phyloP scores from a whole-genome alignment of 495 filamentous ascomycete species.

The Cercophora newfieldiana region DNA sequence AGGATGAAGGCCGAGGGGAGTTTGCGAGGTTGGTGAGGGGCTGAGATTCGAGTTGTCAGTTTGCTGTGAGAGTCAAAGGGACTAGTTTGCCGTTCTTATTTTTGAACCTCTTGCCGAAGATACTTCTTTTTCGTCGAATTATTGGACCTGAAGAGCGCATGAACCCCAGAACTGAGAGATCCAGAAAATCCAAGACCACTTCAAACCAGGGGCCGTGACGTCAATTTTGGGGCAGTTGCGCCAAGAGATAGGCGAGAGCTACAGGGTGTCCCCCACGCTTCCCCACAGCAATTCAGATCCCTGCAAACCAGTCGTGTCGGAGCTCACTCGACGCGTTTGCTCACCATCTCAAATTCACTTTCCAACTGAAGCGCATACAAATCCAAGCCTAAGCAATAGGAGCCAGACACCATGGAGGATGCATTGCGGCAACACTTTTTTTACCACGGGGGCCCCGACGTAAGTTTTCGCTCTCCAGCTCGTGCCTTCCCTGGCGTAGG shows the following conservation, averaged over 20 bases:
- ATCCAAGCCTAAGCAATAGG: not conserved
- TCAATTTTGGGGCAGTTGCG: not conserved
- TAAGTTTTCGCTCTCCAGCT: conserved; percentile 18
- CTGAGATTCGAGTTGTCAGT: not conserved
- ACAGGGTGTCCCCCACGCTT: not conserved
- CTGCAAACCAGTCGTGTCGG: conserved; percentile 7
- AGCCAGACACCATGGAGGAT: conserved; percentile 35
- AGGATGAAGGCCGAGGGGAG: not conserved
- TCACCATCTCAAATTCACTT: not conserved
- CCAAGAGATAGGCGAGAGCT: not conserved
- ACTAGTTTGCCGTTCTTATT: too few species aligned
- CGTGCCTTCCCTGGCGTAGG: not conserved
- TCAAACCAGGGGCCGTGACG: not conserved
- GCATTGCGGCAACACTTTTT: conserved; percentile 43
- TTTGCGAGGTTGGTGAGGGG: not conserved
- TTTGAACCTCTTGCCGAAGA: too few species aligned
- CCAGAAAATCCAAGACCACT: not conserved
- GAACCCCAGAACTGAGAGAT: not conserved
- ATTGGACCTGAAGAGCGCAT: too few species aligned
- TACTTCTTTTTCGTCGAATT: too few species aligned
- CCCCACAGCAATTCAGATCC: conserved; percentile 6
- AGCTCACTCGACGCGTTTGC: not conserved
- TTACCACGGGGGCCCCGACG: conserved; percentile 39
- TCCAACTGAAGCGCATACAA: not conserved
- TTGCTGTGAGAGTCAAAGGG: not conserved